These are phyloP conservation scores for Pulveroboletus ravenelii DNA, from an alignment of 768 basidiomycete genomes.

Conservation along the genomic window DNA sequence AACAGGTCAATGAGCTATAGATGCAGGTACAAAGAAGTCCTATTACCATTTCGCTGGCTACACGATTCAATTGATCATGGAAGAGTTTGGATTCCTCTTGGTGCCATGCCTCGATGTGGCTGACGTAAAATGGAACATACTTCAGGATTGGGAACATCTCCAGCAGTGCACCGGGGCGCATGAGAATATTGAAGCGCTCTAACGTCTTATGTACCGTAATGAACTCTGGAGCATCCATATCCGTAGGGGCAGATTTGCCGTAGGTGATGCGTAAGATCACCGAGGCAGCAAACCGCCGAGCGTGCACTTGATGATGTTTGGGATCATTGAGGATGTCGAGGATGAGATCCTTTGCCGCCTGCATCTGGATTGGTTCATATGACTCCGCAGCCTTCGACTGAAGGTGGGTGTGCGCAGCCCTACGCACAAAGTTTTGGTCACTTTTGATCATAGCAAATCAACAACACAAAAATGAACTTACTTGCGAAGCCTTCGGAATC, in stretches of 20 bases:
- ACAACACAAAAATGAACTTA: conserved; percentile 18
- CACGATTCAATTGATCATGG: too few species aligned
- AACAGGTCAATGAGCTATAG: too few species aligned
- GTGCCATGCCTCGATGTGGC: too few species aligned
- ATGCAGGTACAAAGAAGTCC: not conserved
- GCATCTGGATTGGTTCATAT: too few species aligned
- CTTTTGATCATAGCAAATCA: not conserved
- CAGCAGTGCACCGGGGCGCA: conserved; percentile 34
- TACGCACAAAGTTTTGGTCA: conserved; percentile 23
- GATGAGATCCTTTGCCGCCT: too few species aligned
- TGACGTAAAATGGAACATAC: too few species aligned
- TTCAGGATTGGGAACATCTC: conserved; percentile 31
- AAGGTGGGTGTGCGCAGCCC: too few species aligned
- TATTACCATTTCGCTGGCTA: conserved; percentile 44
- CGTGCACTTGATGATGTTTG: conserved; percentile 49
- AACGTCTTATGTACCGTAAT: conserved; percentile 31
- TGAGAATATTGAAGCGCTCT: conserved; percentile 31
- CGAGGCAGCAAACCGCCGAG: conserved; percentile 38
- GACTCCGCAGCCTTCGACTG: too few species aligned
- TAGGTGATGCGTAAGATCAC: conserved; percentile 32
- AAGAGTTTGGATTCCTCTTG: too few species aligned
- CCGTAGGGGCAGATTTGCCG: conserved; percentile 22
- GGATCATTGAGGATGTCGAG: too few species aligned
- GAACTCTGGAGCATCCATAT: too few species aligned
- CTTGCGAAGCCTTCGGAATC: conserved; percentile 59